phyloP scores from a whole-genome alignment of 129 eudicot species.

The Cynara cardunculus region DNA sequence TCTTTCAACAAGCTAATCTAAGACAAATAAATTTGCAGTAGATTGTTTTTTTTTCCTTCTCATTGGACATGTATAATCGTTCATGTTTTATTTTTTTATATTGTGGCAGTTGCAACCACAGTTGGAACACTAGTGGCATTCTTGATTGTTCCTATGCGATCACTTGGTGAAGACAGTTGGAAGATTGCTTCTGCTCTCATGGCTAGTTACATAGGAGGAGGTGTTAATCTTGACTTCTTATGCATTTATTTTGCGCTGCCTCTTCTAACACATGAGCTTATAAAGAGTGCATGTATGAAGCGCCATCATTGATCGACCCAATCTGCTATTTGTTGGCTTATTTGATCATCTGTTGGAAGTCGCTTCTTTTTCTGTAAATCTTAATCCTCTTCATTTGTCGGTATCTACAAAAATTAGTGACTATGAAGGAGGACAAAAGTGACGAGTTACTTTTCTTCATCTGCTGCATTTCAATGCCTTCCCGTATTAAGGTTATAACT shows the following conservation, averaged over 20 bases:
- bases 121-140: constrained; percentile 79
- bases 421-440: neutral
- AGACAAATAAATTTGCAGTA: neutral
- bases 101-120: constrained; percentile 57
- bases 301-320: neutral
- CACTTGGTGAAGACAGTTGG: constrained; percentile 90
- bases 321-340: neutral
- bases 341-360: neutral
- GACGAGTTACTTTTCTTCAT: neutral
- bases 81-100: neutral
- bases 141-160: constrained; percentile 72
- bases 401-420: neutral
- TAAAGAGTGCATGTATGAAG: neutral
- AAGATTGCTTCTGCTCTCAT: constrained; percentile 85
- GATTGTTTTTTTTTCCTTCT: neutral
- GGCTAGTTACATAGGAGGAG: constrained; percentile 98
- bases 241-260: neutral
- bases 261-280: neutral
- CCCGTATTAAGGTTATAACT: constrained; percentile 5
- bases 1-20: neutral
- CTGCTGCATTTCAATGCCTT: neutral
- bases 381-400: neutral
- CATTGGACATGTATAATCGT: neutral
- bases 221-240: constrained; percentile 26
- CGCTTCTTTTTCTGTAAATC: neutral